Conservation (phyloP, 2,329 filamentous ascomycete species). For the Fusarium metavorans region DNA sequence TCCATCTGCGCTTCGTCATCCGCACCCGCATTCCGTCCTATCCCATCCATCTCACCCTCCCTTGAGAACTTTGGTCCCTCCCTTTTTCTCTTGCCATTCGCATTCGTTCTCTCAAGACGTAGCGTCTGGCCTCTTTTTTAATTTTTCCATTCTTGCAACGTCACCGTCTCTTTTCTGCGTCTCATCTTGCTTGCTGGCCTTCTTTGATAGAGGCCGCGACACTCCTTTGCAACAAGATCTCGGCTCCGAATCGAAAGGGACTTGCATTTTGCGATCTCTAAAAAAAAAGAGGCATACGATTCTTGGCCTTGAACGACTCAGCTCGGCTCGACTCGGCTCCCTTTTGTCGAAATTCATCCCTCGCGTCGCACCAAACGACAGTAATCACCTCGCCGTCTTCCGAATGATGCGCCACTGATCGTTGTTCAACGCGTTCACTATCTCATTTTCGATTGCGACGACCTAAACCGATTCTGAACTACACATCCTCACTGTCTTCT, state of each 20-base stretch:
- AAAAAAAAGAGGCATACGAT: slow-evolving; percentile 1
- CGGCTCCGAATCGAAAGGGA: slow-evolving; percentile 8
- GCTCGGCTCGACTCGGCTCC: neutral
- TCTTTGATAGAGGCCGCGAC: slow-evolving; percentile 54
- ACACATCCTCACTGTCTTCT: slow-evolving; percentile 17
- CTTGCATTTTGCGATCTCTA: slow-evolving; percentile 7
- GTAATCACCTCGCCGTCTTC: slow-evolving; percentile 8
- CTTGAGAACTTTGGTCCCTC: slow-evolving; percentile 13
- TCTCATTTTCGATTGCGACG: slow-evolving; percentile 16
- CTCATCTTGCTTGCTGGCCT: slow-evolving; percentile 33
- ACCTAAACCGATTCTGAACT: neutral
- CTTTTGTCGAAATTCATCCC: slow-evolving; percentile 12
- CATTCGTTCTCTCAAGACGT: slow-evolving; percentile 23
- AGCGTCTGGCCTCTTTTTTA: slow-evolving; percentile 18
- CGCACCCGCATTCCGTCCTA: slow-evolving; percentile 19
- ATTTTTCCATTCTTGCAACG: slow-evolving; percentile 6
- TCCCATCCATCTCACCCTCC: slow-evolving; percentile 25
- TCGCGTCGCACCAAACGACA: slow-evolving; percentile 21
- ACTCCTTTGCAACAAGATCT: slow-evolving; percentile 44
- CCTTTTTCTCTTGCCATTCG: slow-evolving; percentile 26
- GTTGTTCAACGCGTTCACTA: slow-evolving; percentile 5
- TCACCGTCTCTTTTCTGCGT: slow-evolving; percentile 2
- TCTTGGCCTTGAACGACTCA: slow-evolving; percentile 8
- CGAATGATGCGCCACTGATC: slow-evolving; percentile 40
- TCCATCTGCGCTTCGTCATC: slow-evolving; percentile 31